phyloP scores from a whole-genome alignment of 495 filamentous ascomycete genomes.

The Talaromyces nanjingensis region DNA sequence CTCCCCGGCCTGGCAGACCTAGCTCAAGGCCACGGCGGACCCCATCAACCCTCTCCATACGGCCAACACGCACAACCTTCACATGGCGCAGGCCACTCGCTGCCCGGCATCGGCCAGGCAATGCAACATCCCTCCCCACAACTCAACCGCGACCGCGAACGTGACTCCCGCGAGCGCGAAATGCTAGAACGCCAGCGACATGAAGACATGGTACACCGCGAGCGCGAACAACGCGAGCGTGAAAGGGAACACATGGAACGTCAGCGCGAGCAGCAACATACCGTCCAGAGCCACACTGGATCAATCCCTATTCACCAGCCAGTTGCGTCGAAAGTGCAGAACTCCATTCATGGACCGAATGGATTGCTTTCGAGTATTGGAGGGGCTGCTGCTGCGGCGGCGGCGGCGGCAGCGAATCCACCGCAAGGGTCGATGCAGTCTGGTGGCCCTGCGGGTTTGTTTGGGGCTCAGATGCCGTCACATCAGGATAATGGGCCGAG shows the following conservation, averaged over 20 bases:
- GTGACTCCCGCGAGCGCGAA: conserved; percentile 44
- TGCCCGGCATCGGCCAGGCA: conserved; percentile 46
- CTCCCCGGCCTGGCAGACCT: conserved; percentile 46
- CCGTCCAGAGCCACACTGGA: conserved; percentile 76
- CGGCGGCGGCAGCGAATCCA: conserved; percentile 40
- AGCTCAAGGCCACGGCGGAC: conserved; percentile 41
- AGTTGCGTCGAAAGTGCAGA: conserved; percentile 72
- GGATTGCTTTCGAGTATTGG: conserved; percentile 74
- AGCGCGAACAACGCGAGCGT: conserved; percentile 48
- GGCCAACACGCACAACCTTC: conserved; percentile 37
- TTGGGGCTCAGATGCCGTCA: conserved; percentile 56
- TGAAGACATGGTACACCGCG: conserved; percentile 56
- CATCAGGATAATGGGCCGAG: conserved; percentile 51
- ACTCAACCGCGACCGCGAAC: conserved; percentile 46
- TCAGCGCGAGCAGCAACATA: conserved; percentile 47
- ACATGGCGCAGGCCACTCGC: conserved; percentile 39
- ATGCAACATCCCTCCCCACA: conserved; percentile 47
- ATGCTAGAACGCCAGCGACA: conserved; percentile 43
- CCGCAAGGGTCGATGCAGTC: conserved; percentile 55
- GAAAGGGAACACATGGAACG: conserved; percentile 44
- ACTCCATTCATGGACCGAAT: conserved; percentile 79
- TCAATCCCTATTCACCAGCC: conserved; percentile 87
- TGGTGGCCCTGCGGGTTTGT: conserved; percentile 57
- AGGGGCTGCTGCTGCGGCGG: conserved; percentile 31
- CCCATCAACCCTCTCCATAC: conserved; percentile 43